A percentile compares a stretch with the other conserved stretches of the same genome.
Conservation (phyloP, 2,329 filamentous ascomycete genomes). For the Epichloe baconii region DNA sequence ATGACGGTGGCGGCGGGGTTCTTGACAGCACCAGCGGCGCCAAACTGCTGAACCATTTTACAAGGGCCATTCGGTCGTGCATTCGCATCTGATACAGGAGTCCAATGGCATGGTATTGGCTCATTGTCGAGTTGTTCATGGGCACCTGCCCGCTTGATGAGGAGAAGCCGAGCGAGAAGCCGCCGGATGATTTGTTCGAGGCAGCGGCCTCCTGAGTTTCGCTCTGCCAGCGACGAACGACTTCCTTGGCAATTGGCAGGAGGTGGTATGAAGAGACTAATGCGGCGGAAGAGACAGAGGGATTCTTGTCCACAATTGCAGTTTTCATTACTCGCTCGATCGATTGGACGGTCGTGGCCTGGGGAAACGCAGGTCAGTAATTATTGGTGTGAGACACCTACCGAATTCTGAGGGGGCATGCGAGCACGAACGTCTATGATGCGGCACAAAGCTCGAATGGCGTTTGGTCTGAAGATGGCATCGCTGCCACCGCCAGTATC, state of each 20-base stretch:
- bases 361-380: slow-evolving; percentile 1
- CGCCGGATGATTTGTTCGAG: slow-evolving; percentile 73
- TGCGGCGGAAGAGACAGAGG: slow-evolving; percentile 89
- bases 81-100: slow-evolving; percentile 95
- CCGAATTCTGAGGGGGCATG: not conserved
- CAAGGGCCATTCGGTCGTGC: slow-evolving; percentile 93
- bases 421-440: slow-evolving; percentile 72
- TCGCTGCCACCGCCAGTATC: slow-evolving; percentile 93
- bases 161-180: slow-evolving; percentile 87
- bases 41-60: slow-evolving; percentile 99
- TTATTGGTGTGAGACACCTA: not conserved
- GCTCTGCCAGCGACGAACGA: slow-evolving; percentile 94
- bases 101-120: slow-evolving; percentile 96
- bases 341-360: slow-evolving; percentile 90
- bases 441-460: slow-evolving; percentile 85
- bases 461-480: slow-evolving; percentile 86
- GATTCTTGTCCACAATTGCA: slow-evolving; percentile 97
- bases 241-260: slow-evolving; percentile 86
- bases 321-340: slow-evolving; percentile 99
- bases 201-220: slow-evolving; percentile 96
- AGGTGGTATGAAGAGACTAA: slow-evolving; percentile 96
- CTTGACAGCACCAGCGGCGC: slow-evolving; percentile 81
- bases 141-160: slow-evolving; percentile 59
- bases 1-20: slow-evolving; percentile 86
- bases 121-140: slow-evolving; percentile 93